phyloP scores from a whole-genome alignment of 345 rosid species.

The Lepidium africanum region DNA sequence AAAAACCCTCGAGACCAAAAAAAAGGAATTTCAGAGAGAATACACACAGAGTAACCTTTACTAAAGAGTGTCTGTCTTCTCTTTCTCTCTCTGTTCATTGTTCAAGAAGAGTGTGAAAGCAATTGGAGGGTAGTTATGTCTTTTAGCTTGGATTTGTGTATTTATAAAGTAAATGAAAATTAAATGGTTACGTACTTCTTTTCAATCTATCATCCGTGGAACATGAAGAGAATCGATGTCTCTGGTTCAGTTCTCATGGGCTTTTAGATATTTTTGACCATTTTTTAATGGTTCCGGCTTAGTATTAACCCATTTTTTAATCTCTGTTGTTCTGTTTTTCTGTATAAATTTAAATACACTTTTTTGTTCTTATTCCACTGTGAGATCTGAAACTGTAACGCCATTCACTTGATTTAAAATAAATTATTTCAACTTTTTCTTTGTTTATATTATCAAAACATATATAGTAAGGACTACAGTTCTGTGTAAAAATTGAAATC shows the following conservation, averaged over 20 bases:
- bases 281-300: background rate
- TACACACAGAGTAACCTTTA: background rate
- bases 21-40: constrained; percentile 12
- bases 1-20: constrained; percentile 15
- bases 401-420: constrained; percentile 7
- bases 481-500: background rate
- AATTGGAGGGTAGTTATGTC: constrained; percentile 18
- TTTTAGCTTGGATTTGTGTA: background rate
- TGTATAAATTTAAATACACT: constrained; percentile 3
- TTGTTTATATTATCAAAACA: background rate
- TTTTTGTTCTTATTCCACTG: constrained; percentile 28
- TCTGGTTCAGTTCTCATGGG: constrained; percentile 17
- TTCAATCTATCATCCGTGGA: constrained; percentile 23
- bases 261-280: constrained; percentile 1
- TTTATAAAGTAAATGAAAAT: constrained; percentile 1
- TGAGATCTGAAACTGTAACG: constrained; percentile 26
- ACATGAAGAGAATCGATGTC: constrained; percentile 25
- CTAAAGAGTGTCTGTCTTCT: constrained; percentile 7
- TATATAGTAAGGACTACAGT: background rate
- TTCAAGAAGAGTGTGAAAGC: constrained; percentile 26
- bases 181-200: background rate
- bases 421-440: background rate
- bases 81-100: background rate
- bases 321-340: constrained; percentile 1
- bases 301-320: background rate